Percentiles rank a stretch among this genome's conserved stretches.
Evolutionary conservation across 2,329 filamentous ascomycete genomes (phyloP).

Genomic region (Colletotrichum gigasporum): DNA sequence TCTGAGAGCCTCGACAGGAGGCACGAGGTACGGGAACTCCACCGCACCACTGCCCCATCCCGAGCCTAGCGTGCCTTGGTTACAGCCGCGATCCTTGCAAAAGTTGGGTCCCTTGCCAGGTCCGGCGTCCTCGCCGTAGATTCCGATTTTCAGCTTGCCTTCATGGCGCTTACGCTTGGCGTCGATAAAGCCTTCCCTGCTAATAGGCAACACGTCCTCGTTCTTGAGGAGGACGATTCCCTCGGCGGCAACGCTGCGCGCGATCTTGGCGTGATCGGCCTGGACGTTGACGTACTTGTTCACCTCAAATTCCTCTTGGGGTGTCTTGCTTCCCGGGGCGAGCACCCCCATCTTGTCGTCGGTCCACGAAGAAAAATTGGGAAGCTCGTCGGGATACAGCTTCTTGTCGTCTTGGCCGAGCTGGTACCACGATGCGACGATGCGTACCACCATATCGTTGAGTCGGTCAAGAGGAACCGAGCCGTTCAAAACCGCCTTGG

Average conservation of each 20-base stretch:
- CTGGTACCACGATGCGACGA: slow-evolving; percentile 92
- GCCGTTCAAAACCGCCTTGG: slow-evolving; percentile 80
- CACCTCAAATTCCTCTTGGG: slow-evolving; percentile 55
- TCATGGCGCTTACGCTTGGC: slow-evolving; percentile 36
- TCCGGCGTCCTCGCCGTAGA: slow-evolving; percentile 65
- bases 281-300: slow-evolving; percentile 76
- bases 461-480: slow-evolving; percentile 83
- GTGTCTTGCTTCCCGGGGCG: slow-evolving; percentile 58
- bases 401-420: slow-evolving; percentile 78
- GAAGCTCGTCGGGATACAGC: slow-evolving; percentile 76
- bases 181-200: slow-evolving; percentile 40
- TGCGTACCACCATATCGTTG: slow-evolving; percentile 88
- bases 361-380: slow-evolving; percentile 84
- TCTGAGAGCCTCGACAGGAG: slow-evolving; percentile 70
- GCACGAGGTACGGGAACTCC: slow-evolving; percentile 74
- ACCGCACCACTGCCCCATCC: slow-evolving; percentile 79
- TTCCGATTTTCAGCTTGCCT: slow-evolving; percentile 55
- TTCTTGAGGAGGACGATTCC: slow-evolving; percentile 71
- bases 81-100: slow-evolving; percentile 73
- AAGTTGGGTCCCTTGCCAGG: slow-evolving; percentile 68
- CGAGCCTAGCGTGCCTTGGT: slow-evolving; percentile 75
- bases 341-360: slow-evolving; percentile 62
- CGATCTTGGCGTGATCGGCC: slow-evolving; percentile 58
- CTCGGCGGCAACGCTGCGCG: slow-evolving; percentile 64
- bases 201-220: slow-evolving; percentile 62